Base-by-base conservation (phyloP, 768 basidiomycete species). In the Postia placenta region DNA sequence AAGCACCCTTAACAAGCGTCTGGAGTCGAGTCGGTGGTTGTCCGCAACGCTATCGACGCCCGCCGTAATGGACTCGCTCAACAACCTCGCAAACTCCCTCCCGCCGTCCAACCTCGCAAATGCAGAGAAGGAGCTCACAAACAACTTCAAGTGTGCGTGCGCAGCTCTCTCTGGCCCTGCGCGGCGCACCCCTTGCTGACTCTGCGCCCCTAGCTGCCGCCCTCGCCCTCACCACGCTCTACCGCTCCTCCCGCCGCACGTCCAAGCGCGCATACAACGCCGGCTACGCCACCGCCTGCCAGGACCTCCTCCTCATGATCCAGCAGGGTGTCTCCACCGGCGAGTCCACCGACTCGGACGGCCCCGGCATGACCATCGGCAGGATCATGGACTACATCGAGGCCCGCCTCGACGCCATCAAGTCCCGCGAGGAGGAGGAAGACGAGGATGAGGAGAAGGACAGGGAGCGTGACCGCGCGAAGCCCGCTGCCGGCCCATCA, bases 331-430 rank as follows among this genome's bases (percentile, higher is more conserved):
- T 91, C 51, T 88, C 87, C 22, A 74, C 74, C 28, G 73, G 68
- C 20, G 60, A 59, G 47, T 69, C 70, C 17, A 69, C 72, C 48
- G 76, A 74, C 51, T 64, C 71, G 24, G 74, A 75, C 47, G 71
- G 70, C 41, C 71, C 73, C 44, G 83, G 83, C 36, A 79, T 87
- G 81, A 80, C 83, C 0, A 83, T 91, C 57, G 88, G 85, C 11
- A 67, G 82, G 24, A 81, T 92, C 44, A 79, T 91, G 82, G 87
- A 91, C 58, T 91, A 87, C 83, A 79, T 84, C 52, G 89, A 92
- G 61, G 88, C 86, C 0, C 70, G 89, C 49, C 65, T 89, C 37
- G 88, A 91, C 20, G 88, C 87, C 0, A 78, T 91, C 49, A 80
- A 74, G 56, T 72, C 80, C 1, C 73, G 81, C 38, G 84, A 87